Evolutionary conservation across 2,329 filamentous ascomycete species (phyloP), one percentile per base, ranked within the genome.

Genomic region (Exophiala calicioides): DNA sequence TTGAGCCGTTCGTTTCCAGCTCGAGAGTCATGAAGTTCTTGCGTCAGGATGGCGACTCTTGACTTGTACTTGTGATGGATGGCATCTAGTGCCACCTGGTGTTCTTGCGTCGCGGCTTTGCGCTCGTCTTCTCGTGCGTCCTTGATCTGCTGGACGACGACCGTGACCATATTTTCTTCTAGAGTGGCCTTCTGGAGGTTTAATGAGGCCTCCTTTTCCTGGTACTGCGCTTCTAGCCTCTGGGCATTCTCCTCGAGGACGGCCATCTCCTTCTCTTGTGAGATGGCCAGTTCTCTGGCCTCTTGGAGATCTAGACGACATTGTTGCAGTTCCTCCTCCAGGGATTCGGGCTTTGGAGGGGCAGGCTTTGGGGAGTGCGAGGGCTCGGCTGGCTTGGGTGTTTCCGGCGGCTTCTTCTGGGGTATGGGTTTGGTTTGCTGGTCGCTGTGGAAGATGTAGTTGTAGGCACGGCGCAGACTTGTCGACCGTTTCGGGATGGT

Each of bases 181-280:
- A 57, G 26, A 13, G 42, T 43, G 12, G 45, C 50, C 29, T 52
- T 56, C 44, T 47, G 38, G 32, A 50, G 43, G 15, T 34, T 43
- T 16, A 57, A 19, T 10, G 41, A 34, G 16, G 39, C 50, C 31
- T 58, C 50, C 36, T 58, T 58, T n/a, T 44, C 41, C 36, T 44
- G 52, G 30, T 41, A 55, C 30, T 51, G 47, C 27, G 30, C 50
- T 48, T 55, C 58, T 47, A 65, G 62, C 61, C 63, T 56, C 58
- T 50, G 58, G 50, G 60, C 59, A 54, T 50, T 50, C 53, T 58
- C 24, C 38, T 58, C 41, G 15, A 50, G 39, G 9, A 15, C 23
- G 3, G 48, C 30, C 33, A 57, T n/a, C 29, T 57, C 54, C 30
- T 47, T 35, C 38, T 57, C 54, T 32, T 57, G 54, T 9, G 45